A percentile compares a stretch with the other conserved stretches of the same genome.
These are phyloP conservation scores for Paramecium sonneborni DNA, from an alignment of 73 alveolate genomes.

Conservation along the genomic window DNA sequence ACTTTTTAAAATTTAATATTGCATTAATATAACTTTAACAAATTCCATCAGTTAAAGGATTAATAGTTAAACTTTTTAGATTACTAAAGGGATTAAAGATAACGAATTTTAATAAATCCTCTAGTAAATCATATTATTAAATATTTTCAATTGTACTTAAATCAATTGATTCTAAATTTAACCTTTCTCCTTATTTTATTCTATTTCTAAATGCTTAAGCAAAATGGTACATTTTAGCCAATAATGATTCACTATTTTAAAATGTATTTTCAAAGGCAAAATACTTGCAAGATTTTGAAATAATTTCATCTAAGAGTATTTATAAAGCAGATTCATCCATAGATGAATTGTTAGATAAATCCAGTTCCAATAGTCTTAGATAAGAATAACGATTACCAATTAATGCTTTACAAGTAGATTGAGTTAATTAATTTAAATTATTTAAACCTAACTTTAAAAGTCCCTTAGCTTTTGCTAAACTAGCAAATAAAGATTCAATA, in stretches of 20 bases:
- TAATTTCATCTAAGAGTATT: background rate
- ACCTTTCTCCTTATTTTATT: background rate
- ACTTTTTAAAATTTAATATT: background rate
- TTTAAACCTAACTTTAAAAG: background rate
- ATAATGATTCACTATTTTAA: background rate
- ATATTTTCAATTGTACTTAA: background rate
- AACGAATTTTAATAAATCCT: background rate
- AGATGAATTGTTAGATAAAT: background rate
- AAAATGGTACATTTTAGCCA: background rate
- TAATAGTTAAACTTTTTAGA: background rate
- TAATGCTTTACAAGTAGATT: background rate
- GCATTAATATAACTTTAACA: background rate
- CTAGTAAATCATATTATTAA: background rate
- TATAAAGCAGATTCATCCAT: background rate
- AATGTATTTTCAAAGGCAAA: background rate
- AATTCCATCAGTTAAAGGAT: background rate
- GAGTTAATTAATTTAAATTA: background rate
- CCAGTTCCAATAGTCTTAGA: background rate
- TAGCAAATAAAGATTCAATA: background rate
- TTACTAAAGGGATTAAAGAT: background rate
- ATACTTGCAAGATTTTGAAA: conserved; percentile 4
- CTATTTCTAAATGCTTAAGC: background rate
- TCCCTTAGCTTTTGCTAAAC: background rate
- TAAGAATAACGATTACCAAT: background rate
- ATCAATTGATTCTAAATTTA: background rate